These are phyloP conservation scores for Phellinidium pouzarii DNA, from an alignment of 1,284 basidiomycete species.

Conservation along the genomic window DNA sequence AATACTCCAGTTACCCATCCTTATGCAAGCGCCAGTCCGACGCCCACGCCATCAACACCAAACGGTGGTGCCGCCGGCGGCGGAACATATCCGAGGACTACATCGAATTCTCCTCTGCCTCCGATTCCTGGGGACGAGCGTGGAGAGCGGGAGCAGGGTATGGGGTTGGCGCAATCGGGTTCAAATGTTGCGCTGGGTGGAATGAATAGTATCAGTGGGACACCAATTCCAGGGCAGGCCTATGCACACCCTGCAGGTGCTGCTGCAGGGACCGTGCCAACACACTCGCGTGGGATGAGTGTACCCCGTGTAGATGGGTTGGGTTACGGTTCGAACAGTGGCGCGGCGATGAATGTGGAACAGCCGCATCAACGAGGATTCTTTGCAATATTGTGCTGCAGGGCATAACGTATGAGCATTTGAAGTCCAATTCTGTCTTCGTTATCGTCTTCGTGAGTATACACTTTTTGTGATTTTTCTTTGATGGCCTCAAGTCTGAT, in stretches of 20 bases:
- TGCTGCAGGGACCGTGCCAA: slow-evolving; percentile 7
- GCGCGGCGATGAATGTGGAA: slow-evolving; percentile 7
- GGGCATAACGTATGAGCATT: background rate
- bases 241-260: slow-evolving; percentile 8
- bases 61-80: background rate
- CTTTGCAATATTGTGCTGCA: slow-evolving; percentile 14
- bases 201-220: background rate
- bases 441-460: slow-evolving; percentile 2
- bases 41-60: slow-evolving; percentile 7
- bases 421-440: background rate
- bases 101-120: slow-evolving; percentile 15
- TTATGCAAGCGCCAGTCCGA: slow-evolving; percentile 18
- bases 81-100: slow-evolving; percentile 13
- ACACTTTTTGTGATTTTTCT: background rate
- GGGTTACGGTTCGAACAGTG: slow-evolving; percentile 9
- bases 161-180: slow-evolving; percentile 9
- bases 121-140: slow-evolving; percentile 15
- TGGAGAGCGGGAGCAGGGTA: slow-evolving; percentile 5
- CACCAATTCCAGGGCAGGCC: background rate
- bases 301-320: slow-evolving; percentile 13
- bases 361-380: slow-evolving; percentile 7
- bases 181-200: slow-evolving; percentile 15
- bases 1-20: slow-evolving; percentile 11
- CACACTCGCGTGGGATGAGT: slow-evolving; percentile 16
- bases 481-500: background rate